These are phyloP conservation scores for Pyrenophora tritici-repentis DNA, from an alignment of 2,329 filamentous ascomycete genomes.

Conservation along the genomic window DNA sequence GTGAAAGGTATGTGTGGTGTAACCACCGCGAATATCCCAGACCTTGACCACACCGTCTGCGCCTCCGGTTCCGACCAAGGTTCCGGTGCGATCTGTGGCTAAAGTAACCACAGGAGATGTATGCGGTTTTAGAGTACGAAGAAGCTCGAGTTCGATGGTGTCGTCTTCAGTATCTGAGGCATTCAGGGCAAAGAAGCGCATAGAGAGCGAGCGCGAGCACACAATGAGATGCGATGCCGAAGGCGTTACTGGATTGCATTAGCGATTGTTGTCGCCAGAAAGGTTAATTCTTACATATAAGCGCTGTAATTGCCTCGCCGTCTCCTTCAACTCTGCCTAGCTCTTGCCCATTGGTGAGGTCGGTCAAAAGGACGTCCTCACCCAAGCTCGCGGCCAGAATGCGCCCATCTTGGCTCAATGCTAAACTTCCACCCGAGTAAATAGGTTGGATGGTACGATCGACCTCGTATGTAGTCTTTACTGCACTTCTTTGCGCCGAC, in stretches of 20 bases:
- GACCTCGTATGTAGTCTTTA: conserved; percentile 89
- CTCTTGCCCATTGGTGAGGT: conserved; percentile 80
- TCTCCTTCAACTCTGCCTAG: conserved; percentile 83
- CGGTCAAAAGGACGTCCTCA: conserved; percentile 87
- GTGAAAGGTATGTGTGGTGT: conserved; percentile 92
- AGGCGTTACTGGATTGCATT: conserved; percentile 70
- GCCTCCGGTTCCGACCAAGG: conserved; percentile 86
- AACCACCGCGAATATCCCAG: conserved; percentile 91
- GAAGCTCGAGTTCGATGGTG: conserved; percentile 66
- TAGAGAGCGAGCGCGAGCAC: conserved; percentile 93
- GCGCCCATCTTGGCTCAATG: conserved; percentile 78
- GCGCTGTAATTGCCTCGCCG: conserved; percentile 74
- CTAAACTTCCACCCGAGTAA: conserved; percentile 87
- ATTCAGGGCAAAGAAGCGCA: conserved; percentile 84
- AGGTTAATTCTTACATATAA: conserved; percentile 59
- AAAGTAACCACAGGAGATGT: conserved; percentile 86
- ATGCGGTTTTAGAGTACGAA: conserved; percentile 87
- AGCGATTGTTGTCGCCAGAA: conserved; percentile 3
- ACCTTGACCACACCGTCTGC: conserved; percentile 95
- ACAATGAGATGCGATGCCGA: conserved; percentile 85
- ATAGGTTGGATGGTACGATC: conserved; percentile 85
- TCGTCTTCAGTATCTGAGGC: conserved; percentile 61
- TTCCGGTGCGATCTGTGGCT: conserved; percentile 83
- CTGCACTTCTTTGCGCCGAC: conserved; percentile 58
- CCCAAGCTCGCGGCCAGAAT: conserved; percentile 88